phyloP scores from a whole-genome alignment of 179 eudicot species.

The Amaranthus tricolor region DNA sequence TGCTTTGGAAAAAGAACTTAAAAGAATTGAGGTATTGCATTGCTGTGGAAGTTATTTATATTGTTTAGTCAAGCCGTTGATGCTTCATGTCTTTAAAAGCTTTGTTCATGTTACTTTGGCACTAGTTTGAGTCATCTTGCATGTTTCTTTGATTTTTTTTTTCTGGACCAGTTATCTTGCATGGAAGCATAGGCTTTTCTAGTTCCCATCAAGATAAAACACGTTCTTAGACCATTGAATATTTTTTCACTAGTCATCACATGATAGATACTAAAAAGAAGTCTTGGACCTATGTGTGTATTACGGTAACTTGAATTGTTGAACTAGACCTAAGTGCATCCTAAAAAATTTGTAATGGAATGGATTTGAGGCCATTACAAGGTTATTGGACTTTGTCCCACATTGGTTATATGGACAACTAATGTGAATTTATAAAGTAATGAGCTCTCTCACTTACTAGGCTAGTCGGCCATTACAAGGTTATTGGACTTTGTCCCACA shows the following conservation, averaged over 20 bases:
- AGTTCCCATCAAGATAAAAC: background rate
- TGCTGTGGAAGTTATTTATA: background rate
- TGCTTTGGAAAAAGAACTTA: constrained; percentile 55
- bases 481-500: too few relatives aligned
- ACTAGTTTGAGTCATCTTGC: background rate
- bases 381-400: too few relatives aligned
- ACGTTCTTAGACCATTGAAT: background rate
- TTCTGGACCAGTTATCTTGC: background rate
- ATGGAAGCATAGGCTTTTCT: background rate
- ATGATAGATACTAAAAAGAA: background rate
- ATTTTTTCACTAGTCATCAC: too few relatives aligned
- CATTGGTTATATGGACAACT: too few relatives aligned
- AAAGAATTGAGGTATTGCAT: constrained; percentile 47
- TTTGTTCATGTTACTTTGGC: background rate
- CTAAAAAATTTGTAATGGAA: too few relatives aligned
- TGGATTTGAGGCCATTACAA: too few relatives aligned
- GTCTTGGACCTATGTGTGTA: background rate
- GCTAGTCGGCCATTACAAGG: too few relatives aligned
- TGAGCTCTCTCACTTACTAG: too few relatives aligned
- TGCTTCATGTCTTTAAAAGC: background rate
- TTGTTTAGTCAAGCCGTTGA: constrained; percentile 1
- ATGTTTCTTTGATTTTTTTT: background rate
- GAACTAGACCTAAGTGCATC: too few relatives aligned
- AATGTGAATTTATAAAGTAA: too few relatives aligned
- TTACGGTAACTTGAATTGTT: too few relatives aligned